These are phyloP conservation scores for Camptophora hylomeconis DNA, from an alignment of 2,329 filamentous ascomycete genomes.

Conservation along the genomic window DNA sequence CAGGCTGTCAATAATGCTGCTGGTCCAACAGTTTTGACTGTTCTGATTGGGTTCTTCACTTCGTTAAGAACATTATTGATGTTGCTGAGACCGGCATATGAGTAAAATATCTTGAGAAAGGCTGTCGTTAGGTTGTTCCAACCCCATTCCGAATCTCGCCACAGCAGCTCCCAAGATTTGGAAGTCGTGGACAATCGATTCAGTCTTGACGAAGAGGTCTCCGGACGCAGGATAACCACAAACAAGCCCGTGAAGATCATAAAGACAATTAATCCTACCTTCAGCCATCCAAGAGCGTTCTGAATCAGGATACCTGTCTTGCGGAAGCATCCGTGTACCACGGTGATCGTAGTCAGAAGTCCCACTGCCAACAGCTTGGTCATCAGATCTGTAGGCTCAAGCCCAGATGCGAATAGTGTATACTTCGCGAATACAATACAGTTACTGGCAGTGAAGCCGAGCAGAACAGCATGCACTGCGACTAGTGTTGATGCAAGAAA, in stretches of 20 bases:
- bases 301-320: conserved; percentile 16
- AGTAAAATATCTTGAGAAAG: conserved; percentile 53
- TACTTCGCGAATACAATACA: conserved; percentile 59
- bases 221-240: conserved; percentile 33
- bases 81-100: conserved; percentile 53
- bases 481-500: conserved; percentile 53
- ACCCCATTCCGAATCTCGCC: conserved; percentile 55
- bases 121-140: conserved; percentile 55
- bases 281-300: conserved; percentile 15
- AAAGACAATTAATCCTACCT: conserved; percentile 14
- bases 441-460: conserved; percentile 54
- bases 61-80: conserved; percentile 60
- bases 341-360: conserved; percentile 43
- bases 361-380: conserved; percentile 45
- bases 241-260: conserved; percentile 50
- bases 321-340: conserved; percentile 47
- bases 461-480: conserved; percentile 48
- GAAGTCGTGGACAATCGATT: conserved; percentile 3
- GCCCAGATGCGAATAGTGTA: conserved; percentile 43
- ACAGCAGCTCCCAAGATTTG: conserved; percentile 39
- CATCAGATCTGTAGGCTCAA: conserved; percentile 37
- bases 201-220: conserved; percentile 2
- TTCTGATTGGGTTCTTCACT: conserved; percentile 54
- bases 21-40: conserved; percentile 48
- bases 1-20: conserved; percentile 49